Evolutionary conservation across 352 stramenopile species (phyloP), one percentile per base, ranked within the genome.

Genomic region (Phytopythium kandeliae): DNA sequence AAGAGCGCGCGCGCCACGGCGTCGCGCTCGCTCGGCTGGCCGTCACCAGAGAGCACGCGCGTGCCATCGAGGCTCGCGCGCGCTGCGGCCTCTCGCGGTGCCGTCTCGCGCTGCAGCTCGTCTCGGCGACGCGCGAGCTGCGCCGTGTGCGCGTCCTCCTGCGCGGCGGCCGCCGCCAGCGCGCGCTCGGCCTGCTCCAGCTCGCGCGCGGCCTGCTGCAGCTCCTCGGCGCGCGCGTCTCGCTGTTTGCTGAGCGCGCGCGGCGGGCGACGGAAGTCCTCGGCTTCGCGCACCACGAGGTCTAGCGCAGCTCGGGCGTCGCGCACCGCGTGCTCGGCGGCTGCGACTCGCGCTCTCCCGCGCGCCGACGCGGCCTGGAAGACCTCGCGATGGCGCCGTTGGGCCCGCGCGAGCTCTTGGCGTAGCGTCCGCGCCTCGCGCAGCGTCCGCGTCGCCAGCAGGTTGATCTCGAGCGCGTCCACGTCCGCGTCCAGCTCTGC

Each of bases 191-290:
- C 55, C 13, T 60, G 25, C 0, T 47, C 56, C 9, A 70, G n/a
- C 1, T n/a, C 50, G 17, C 49, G 36, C 21, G 58, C 19, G 2
- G 62, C 62, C 10, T 69, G 21, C 21, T 78, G 65, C 12, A 90
- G 55, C 7, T 73, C 61, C 30, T 55, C 43, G 0, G 56, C 45
- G n/a, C 73, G 58, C 22, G 31, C 47, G 34, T 70, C 57, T 21
- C 71, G 65, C 38, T 64, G 67, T 12, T 62, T 58, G 0, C 69
- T 60, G 25, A 90, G 48, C 16, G 70, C 76, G 47, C 72, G 71
- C 7, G 79, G 79, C 9, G 75, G 74, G 45, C 84, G 67, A 0
- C 77, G 72, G 31, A 90, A 90, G n/a, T 87, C 79, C 37, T 58
- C 53, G 1, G 65, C 66, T 42, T 89, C 78, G 17, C 58, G 50